phyloP scores from a whole-genome alignment of 2,329 filamentous ascomycete genomes.

The Botryotinia globosa region DNA sequence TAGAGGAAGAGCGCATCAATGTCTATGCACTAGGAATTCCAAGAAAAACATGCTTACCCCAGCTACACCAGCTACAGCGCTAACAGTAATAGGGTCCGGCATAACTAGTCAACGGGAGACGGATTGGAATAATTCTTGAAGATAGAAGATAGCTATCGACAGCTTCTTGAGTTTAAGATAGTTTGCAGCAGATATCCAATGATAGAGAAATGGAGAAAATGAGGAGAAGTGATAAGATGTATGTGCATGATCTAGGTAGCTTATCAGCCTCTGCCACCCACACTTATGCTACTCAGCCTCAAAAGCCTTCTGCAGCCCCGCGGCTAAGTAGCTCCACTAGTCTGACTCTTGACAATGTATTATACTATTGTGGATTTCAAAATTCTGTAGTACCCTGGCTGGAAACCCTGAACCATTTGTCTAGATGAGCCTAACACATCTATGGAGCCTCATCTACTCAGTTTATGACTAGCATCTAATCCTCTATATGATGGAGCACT shows the following conservation, averaged over 20 bases:
- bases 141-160: background rate
- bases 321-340: background rate
- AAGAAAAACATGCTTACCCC: background rate
- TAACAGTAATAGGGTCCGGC: background rate
- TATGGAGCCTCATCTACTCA: background rate
- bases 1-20: background rate
- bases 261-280: background rate
- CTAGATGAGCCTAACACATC: background rate
- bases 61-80: background rate
- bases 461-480: background rate
- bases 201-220: background rate
- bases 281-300: background rate
- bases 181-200: background rate
- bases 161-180: background rate
- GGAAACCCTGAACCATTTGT: background rate
- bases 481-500: background rate
- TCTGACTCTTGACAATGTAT: background rate
- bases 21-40: background rate
- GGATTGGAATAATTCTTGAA: background rate
- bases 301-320: background rate
- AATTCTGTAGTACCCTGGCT: background rate
- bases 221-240: background rate
- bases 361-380: background rate
- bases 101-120: background rate
- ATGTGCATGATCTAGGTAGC: background rate